Percentiles rank a stretch among this genome's conserved stretches.
Evolutionary conservation across 75 land plant genomes (phyloP).

Genomic region (Picea sitchensis): DNA sequence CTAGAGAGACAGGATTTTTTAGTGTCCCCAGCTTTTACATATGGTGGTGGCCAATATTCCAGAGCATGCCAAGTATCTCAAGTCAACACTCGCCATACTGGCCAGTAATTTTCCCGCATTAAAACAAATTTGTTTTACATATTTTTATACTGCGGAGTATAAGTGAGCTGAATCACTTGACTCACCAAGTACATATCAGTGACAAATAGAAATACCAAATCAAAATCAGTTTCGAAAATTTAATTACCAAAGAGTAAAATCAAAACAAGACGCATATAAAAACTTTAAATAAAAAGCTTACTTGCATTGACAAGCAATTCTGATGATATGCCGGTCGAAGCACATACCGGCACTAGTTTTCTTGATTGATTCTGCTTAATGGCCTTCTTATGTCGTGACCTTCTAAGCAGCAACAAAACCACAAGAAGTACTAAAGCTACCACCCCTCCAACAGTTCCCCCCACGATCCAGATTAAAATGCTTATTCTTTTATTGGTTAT

Average conservation of each 20-base stretch:
- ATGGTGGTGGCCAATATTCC: too few species aligned
- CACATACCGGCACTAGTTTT: slow-evolving; percentile 18
- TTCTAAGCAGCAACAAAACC: slow-evolving; percentile 20
- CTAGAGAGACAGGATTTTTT: too few species aligned
- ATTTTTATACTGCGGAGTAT: too few species aligned
- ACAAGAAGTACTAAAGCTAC: slow-evolving; percentile 23
- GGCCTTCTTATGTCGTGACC: slow-evolving; percentile 11
- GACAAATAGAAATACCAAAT: background rate
- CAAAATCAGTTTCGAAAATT: background rate
- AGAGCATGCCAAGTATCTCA: too few species aligned
- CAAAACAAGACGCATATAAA: too few species aligned
- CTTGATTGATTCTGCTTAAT: slow-evolving; percentile 11
- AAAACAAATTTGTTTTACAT: too few species aligned
- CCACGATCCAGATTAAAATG: slow-evolving; percentile 22
- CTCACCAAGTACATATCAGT: too few species aligned
- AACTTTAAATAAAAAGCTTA: slow-evolving; percentile 23
- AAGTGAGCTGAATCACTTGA: too few species aligned
- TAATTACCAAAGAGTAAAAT: too few species aligned
- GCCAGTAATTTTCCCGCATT: too few species aligned
- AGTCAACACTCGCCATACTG: too few species aligned
- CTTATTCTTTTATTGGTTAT: background rate
- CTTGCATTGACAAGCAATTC: slow-evolving; percentile 53
- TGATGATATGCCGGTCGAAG: slow-evolving; percentile 29
- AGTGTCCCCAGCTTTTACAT: too few species aligned
- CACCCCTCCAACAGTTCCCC: slow-evolving; percentile 51